Conservation (phyloP, 164 flowering plant genomes). For the Berberis vulgaris region DNA sequence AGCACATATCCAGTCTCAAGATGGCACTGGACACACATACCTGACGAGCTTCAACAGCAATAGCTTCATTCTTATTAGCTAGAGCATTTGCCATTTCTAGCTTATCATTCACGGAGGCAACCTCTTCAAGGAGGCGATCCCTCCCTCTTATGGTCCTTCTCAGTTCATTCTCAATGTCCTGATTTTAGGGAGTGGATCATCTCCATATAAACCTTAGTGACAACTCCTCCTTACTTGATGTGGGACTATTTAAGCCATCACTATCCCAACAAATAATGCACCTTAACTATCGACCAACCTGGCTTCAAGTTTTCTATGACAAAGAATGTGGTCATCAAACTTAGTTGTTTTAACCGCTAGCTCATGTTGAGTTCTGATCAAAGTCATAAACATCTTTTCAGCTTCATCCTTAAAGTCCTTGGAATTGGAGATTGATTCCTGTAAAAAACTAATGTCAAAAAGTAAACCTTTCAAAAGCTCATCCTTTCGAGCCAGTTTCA, state of each 20-base stretch:
- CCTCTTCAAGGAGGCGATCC: slow-evolving; percentile 43
- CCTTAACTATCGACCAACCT: slow-evolving; percentile 33
- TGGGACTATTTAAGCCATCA: too few species aligned
- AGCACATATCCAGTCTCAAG: not conserved
- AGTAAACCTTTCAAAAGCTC: slow-evolving; percentile 59
- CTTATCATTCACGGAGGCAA: slow-evolving; percentile 41
- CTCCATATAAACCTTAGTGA: slow-evolving; percentile 49
- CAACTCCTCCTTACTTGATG: slow-evolving; percentile 12
- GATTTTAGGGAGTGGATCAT: slow-evolving; percentile 39
- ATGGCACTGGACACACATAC: slow-evolving; percentile 19
- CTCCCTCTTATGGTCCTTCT: slow-evolving; percentile 37
- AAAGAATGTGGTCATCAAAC: slow-evolving; percentile 37
- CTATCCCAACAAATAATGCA: slow-evolving; percentile 24
- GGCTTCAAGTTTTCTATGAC: slow-evolving; percentile 36
- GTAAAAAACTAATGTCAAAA: slow-evolving; percentile 73
- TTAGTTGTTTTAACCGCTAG: slow-evolving; percentile 35
- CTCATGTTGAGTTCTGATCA: slow-evolving; percentile 37
- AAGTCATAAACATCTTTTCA: slow-evolving; percentile 32
- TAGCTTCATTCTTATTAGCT: slow-evolving; percentile 87
- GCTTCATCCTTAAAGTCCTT: slow-evolving; percentile 59
- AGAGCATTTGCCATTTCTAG: slow-evolving; percentile 61
- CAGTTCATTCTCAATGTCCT: slow-evolving; percentile 35
- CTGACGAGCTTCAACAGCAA: slow-evolving; percentile 81
- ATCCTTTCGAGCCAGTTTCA: slow-evolving; percentile 52
- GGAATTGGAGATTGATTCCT: slow-evolving; percentile 64